Percentiles rank a stretch among this genome's conserved stretches.
Conservation (phyloP, 139 green algal species). For the Coelastrella sp. region DNA sequence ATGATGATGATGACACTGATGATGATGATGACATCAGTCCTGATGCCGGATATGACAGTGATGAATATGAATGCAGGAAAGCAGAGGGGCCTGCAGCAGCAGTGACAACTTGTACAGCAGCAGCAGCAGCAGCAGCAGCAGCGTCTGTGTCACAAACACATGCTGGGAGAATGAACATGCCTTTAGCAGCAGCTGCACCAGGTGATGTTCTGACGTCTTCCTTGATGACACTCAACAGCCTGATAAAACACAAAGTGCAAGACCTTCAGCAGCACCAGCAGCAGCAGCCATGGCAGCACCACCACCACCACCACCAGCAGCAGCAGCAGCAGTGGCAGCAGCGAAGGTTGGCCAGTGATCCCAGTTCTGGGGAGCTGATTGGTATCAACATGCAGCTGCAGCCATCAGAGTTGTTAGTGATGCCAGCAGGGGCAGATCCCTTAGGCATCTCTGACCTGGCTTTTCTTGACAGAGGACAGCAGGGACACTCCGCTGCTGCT, state of each 20-base stretch:
- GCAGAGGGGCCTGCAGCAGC: not conserved
- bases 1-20: not conserved
- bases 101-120: not conserved
- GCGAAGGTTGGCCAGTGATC: not conserved
- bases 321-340: not conserved
- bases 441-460: conserved; percentile 1
- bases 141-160: not conserved
- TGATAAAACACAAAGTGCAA: conserved; percentile 7
- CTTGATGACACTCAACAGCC: conserved; percentile 20
- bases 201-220: conserved; percentile 15
- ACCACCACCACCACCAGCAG: not conserved
- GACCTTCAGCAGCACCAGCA: conserved; percentile 4
- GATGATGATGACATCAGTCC: too few relatives aligned
- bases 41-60: too few relatives aligned
- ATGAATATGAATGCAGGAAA: not conserved
- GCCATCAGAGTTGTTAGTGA: conserved; percentile 4
- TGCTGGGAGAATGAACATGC: not conserved
- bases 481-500: not conserved
- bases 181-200: not conserved
- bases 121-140: not conserved
- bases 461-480: conserved; percentile 8
- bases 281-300: not conserved
- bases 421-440: not conserved
- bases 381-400: conserved; percentile 18
- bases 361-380: not conserved